Percentiles rank a stretch among this genome's conserved stretches.
Evolutionary conservation across 139 green algal species (phyloP).

Genomic region (Raphidocelis subcapitata): DNA sequence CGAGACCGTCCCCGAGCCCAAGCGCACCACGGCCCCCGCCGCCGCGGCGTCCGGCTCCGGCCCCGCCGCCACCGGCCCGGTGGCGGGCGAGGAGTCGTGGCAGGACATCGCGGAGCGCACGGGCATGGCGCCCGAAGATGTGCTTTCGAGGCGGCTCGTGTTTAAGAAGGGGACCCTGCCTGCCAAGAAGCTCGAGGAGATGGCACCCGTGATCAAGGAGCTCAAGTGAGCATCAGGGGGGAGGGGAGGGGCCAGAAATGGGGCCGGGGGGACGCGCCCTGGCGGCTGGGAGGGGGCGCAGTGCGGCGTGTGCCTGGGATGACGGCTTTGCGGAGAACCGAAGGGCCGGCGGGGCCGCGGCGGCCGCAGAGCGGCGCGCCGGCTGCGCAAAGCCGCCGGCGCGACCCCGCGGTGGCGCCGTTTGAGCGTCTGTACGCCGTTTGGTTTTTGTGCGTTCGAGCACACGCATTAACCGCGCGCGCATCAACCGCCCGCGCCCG

Average conservation of each 20-base stretch:
- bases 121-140: constrained; percentile 26
- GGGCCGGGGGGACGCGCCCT: no score
- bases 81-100: constrained; percentile 42
- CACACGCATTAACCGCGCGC: no score
- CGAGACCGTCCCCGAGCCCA: constrained; percentile 30
- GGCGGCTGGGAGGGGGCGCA: no score
- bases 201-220: constrained; percentile 58
- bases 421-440: no score
- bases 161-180: constrained; percentile 51
- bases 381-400: no score
- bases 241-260: background rate
- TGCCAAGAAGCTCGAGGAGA: constrained; percentile 59
- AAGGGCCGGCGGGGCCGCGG: no score
- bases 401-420: no score
- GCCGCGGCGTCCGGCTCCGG: constrained; percentile 4
- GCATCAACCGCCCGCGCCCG: no score
- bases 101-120: constrained; percentile 50
- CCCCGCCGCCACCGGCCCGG: constrained; percentile 15
- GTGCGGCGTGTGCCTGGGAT: no score
- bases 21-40: constrained; percentile 10
- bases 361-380: no score
- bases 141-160: constrained; percentile 33
- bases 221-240: constrained; percentile 41
- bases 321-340: no score
- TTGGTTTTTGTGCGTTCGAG: no score